Base-by-base conservation (phyloP, 2,329 filamentous ascomycete species). In the Colletotrichum limetticola region DNA sequence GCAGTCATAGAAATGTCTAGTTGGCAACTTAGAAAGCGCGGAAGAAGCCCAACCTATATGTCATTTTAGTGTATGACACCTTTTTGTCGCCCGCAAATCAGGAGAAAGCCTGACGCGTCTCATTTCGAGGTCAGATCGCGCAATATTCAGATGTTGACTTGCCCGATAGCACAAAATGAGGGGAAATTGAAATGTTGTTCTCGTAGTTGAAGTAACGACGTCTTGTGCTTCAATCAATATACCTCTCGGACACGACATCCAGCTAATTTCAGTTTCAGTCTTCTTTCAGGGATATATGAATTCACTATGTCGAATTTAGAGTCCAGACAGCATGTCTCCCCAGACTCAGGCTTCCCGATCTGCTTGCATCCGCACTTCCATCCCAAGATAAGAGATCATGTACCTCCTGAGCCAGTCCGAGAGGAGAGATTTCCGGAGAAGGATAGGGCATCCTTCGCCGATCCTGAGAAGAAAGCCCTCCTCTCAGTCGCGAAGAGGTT, bases 281-380 rank as follows among this genome's bases (percentile, higher is more conserved):
- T 7, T 64, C 28, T 12, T 75, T 63, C 30, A n/a, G 16, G 7
- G 6, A 9, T 11, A n/a, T 35, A 35, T 35, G 11, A 12, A 12
- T 4, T 49, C 19, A 49, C 8, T n/a, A 82, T 83, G 80, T 82
- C 82, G 53, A 77, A 83, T 59, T 82, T 88, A 5, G 84, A 86
- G 78, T 76, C 86, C 5, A 80, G 81, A 55, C 85, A 87, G 46
- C 83, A 87, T 74, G 83, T 88, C 49, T 87, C 85, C 6, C 82
- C 84, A 5, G 86, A 87, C 74, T 88, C 86, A 1, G 85, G 85
- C 1, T 84, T 83, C 42, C 85, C 86, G 0, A 81, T 83, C 28
- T 83, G 81, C 2, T 76, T 87, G 0, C 86, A 88, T 75, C 85
- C 86, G 1, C 76, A 81, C 65, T 87, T 86, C 79, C 86, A 87